Conservation (phyloP, 495 filamentous ascomycete genomes). For the Hapsidospora chrysogenum region DNA sequence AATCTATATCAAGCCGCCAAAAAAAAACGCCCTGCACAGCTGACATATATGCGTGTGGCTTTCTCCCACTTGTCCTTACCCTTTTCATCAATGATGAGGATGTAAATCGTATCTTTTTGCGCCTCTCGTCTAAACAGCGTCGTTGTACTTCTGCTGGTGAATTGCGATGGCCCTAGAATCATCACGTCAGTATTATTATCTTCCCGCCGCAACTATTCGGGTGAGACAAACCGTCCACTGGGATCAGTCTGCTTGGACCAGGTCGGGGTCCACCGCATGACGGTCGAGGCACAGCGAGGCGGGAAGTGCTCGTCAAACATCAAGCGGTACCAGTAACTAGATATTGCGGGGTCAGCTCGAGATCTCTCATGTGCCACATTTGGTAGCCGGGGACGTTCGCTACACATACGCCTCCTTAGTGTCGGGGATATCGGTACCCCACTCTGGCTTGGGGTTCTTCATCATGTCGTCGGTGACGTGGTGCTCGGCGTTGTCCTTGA, state of each 20-base stretch:
- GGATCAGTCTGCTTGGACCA: conserved; percentile 95
- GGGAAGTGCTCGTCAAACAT: conserved; percentile 99
- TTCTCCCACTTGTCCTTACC: no score
- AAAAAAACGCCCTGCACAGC: no score
- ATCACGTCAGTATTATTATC: no score
- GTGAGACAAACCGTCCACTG: conserved; percentile 71
- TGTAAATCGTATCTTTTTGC: no score
- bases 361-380: background rate
- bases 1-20: no score
- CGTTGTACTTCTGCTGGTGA: conserved; percentile 52
- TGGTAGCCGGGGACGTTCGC: background rate
- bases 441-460: conserved; percentile 90
- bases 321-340: conserved; percentile 79
- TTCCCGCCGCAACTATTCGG: no score
- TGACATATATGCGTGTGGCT: no score
- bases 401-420: conserved; percentile 78
- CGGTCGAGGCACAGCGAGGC: conserved; percentile 72
- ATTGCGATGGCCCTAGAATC: conserved; percentile 42
- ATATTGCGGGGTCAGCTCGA: conserved; percentile 1
- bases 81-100: no score
- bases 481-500: conserved; percentile 83
- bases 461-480: conserved; percentile 92
- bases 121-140: conserved; percentile 10
- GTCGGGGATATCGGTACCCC: conserved; percentile 80
- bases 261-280: conserved; percentile 93